Evolutionary conservation across 2,329 filamentous ascomycete genomes (phyloP), one percentile per base, ranked within the genome.

Genomic region (Epichloe festucae): DNA sequence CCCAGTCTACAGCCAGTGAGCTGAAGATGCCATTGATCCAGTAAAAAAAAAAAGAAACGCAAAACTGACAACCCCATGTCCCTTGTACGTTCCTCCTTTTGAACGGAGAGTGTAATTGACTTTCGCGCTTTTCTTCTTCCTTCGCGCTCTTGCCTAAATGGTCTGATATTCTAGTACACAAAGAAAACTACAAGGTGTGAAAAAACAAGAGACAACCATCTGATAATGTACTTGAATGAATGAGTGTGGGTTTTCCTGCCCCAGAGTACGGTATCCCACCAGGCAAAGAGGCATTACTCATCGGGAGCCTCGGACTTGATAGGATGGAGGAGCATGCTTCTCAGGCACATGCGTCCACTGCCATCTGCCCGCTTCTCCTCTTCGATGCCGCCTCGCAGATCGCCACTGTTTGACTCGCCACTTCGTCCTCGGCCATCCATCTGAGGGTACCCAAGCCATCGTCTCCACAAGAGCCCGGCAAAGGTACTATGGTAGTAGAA

Each of bases 401-500:
- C 67, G 27, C 74, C 75, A 55, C 70, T 70, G 40, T 69, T 75
- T 48, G 68, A 72, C 54, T 65, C 65, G 47, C 68, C 86, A 35
- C 74, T 74, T n/a, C 66, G 62, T 5, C 73, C 73, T 35, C 74
- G 67, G 6, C 73, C 73, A 53, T 78, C 75, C 59, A 70, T 65
- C 61, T 79, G 75, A 15, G 74, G 67, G 57, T 77, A 80, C 0
- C 77, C 77, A 45, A 93, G 68, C 89, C 89, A 95, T 44, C 87
- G 74, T 48, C 85, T 76, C 79, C 88, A 94, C 57, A 94, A 63
- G n/a, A 84, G 78, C 4, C 83, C 78, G 1, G 86, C 82, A 61
- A 93, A 94, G 48, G 82, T 78, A 21, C 82, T 82, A 59, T 89
- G 85, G 67, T 89, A 94, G 67, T 91, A 94, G 86, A 87, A 95